Evolutionary conservation across 2,329 filamentous ascomycete species (phyloP).

Genomic region (Stachybotrys echinatus): DNA sequence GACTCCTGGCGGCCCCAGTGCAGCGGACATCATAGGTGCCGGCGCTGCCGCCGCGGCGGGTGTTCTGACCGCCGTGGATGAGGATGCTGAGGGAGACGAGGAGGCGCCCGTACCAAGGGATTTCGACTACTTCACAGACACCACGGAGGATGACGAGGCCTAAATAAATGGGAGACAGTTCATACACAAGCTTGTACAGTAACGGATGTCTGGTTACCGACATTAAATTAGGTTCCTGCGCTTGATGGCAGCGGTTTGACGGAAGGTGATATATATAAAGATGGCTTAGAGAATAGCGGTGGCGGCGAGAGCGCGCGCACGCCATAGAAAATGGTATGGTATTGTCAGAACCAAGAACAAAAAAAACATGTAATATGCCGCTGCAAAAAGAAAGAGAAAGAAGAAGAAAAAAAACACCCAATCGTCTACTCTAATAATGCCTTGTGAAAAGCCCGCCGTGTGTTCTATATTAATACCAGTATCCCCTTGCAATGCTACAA

Average conservation of each 20-base stretch:
- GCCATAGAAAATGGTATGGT: too few relatives aligned
- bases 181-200: too few relatives aligned
- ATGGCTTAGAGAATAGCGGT: too few relatives aligned
- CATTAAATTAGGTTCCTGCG: too few relatives aligned
- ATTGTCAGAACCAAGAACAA: not conserved
- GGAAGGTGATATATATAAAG: too few relatives aligned
- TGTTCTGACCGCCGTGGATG: slow-evolving; percentile 81
- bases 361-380: not conserved
- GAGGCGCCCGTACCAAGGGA: slow-evolving; percentile 66
- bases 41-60: slow-evolving; percentile 70
- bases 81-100: slow-evolving; percentile 69
- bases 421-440: not conserved
- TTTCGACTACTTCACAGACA: slow-evolving; percentile 75
- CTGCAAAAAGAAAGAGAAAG: not conserved
- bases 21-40: slow-evolving; percentile 9
- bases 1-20: not conserved
- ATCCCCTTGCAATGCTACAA: too few relatives aligned
- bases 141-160: slow-evolving; percentile 37
- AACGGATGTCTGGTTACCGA: too few relatives aligned
- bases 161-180: slow-evolving; percentile 6
- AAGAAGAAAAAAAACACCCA: not conserved
- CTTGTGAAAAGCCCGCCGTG: not conserved
- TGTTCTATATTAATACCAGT: too few relatives aligned
- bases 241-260: too few relatives aligned
- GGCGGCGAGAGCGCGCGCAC: too few relatives aligned